Evolutionary conservation across 2,329 filamentous ascomycete species (phyloP).

Genomic region (Stagonosporopsis vannaccii): DNA sequence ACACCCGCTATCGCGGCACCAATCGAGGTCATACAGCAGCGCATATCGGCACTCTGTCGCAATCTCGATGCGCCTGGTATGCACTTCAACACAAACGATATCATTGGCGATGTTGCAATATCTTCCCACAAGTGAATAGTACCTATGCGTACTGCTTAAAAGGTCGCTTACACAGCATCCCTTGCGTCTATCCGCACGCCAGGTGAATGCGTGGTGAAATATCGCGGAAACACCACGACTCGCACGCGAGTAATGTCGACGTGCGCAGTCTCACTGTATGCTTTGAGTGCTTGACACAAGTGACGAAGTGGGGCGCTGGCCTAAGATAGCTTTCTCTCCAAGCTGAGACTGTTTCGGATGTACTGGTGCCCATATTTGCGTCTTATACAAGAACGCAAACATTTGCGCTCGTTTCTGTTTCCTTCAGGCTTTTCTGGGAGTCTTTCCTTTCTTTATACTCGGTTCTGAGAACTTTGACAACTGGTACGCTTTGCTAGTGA

Average conservation of each 20-base stretch:
- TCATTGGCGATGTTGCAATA: not conserved
- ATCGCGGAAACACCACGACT: constrained; percentile 10
- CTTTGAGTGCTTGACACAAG: constrained; percentile 16
- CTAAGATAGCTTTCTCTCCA: constrained; percentile 8
- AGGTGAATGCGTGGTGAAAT: constrained; percentile 5
- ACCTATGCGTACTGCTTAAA: not conserved
- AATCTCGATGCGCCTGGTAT: not conserved
- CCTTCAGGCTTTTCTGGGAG: not conserved
- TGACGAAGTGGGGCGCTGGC: constrained; percentile 15
- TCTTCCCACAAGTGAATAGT: not conserved
- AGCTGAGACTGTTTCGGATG: constrained; percentile 18
- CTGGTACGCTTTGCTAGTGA: constrained; percentile 8
- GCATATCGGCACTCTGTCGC: not conserved
- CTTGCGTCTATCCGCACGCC: constrained; percentile 4
- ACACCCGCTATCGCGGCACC: constrained; percentile 15
- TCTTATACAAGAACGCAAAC: constrained; percentile 17
- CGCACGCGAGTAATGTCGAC: constrained; percentile 5
- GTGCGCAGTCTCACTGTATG: constrained; percentile 12
- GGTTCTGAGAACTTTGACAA: constrained; percentile 13
- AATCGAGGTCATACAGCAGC: constrained; percentile 15
- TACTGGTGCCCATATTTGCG: constrained; percentile 2
- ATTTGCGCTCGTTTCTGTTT: constrained; percentile 11
- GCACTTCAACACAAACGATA: not conserved
- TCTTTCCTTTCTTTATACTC: not conserved
- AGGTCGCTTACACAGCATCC: not conserved